Conservation (phyloP, 2,329 filamentous ascomycete species). For the Aspergillus thermomutatus region DNA sequence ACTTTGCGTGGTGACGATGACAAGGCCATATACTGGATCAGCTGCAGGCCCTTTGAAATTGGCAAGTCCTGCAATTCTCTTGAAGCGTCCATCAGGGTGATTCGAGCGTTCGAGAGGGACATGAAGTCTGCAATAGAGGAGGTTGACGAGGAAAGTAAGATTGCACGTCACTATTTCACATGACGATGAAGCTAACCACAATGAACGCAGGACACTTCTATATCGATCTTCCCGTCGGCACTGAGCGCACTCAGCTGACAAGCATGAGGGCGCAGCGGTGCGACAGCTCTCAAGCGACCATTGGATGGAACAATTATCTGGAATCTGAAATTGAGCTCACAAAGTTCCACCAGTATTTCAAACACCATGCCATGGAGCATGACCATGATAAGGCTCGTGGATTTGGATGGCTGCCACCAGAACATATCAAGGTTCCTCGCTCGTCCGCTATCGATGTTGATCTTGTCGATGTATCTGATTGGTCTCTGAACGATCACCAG, state of each 20-base stretch:
- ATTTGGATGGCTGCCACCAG: conserved; percentile 18
- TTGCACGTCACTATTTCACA: not conserved
- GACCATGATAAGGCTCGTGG: conserved; percentile 14
- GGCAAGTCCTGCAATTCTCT: conserved; percentile 12
- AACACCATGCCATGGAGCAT: conserved; percentile 8
- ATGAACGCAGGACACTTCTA: conserved; percentile 13
- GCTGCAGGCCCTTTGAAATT: conserved; percentile 6
- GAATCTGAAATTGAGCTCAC: conserved; percentile 18
- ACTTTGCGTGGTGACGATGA: conserved; percentile 17
- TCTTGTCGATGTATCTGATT: conserved; percentile 11
- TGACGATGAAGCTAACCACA: not conserved
- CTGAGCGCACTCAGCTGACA: conserved; percentile 9
- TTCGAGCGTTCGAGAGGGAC: conserved; percentile 22
- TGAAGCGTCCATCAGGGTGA: conserved; percentile 16
- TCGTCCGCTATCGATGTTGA: conserved; percentile 6
- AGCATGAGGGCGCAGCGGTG: conserved; percentile 18
- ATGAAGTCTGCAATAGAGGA: conserved; percentile 6
- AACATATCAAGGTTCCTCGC: conserved; percentile 5
- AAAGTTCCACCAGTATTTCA: conserved; percentile 18
- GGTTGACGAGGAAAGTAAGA: conserved; percentile 16
- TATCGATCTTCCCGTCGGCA: conserved; percentile 5
- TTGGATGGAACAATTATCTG: conserved; percentile 16
- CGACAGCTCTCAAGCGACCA: conserved; percentile 16
- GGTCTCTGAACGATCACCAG: conserved; percentile 5
- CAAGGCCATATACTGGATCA: conserved; percentile 17